Conservation (phyloP, 768 basidiomycete genomes). For the Vararia minispora region DNA sequence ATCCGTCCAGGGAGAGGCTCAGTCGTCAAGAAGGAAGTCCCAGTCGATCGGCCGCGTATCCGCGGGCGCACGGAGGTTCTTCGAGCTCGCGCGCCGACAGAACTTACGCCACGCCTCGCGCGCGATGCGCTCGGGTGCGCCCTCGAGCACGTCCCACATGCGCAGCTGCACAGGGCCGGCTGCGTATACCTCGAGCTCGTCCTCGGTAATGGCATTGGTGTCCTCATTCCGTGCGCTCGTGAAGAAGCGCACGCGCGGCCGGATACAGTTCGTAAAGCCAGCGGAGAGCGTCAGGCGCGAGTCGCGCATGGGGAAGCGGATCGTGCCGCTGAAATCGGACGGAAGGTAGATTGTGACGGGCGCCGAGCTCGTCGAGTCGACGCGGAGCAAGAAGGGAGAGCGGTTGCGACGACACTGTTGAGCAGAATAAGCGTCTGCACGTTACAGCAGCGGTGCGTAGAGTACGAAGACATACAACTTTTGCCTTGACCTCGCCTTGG, state of each 20-base stretch:
- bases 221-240: constrained; percentile 16
- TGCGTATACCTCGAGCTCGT: constrained; percentile 51
- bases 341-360: constrained; percentile 70
- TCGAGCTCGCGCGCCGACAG: constrained; percentile 43
- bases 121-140: constrained; percentile 48
- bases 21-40: constrained; percentile 74
- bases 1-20: constrained; percentile 5
- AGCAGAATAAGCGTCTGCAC: background rate
- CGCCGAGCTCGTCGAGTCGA: constrained; percentile 44
- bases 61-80: constrained; percentile 30
- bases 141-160: constrained; percentile 70
- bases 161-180: constrained; percentile 51
- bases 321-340: constrained; percentile 66
- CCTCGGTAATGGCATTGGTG: constrained; percentile 12
- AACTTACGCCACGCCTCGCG: constrained; percentile 38
- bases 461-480: constrained; percentile 44
- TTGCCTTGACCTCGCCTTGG: constrained; percentile 50
- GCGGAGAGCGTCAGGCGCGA: constrained; percentile 41
- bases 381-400: constrained; percentile 33
- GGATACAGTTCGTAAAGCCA: constrained; percentile 62
- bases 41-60: constrained; percentile 44
- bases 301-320: constrained; percentile 40
- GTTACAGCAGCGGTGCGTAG: background rate
- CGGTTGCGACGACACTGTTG: constrained; percentile 19
- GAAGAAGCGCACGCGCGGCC: constrained; percentile 21